Percentiles rank a stretch among this genome's conserved stretches.
Evolutionary conservation across 2,329 filamentous ascomycete species (phyloP).

Genomic region (Moelleriella libera): DNA sequence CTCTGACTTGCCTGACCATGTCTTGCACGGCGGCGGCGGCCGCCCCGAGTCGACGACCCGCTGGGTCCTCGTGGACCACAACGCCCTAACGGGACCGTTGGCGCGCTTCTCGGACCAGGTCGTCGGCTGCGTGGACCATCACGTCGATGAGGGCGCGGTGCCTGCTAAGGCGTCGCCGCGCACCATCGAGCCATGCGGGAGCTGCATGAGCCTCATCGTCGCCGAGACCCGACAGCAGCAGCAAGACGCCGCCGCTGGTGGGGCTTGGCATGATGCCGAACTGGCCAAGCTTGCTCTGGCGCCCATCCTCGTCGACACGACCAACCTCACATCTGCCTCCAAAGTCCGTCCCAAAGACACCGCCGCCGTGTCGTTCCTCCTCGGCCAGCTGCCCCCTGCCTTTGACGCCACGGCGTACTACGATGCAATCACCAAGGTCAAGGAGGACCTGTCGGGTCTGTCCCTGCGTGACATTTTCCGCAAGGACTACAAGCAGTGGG

Average conservation of each 20-base stretch:
- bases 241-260: no score
- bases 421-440: conserved; percentile 44
- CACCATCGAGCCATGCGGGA: conserved; percentile 53
- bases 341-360: conserved; percentile 54
- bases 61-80: conserved; percentile 74
- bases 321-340: conserved; percentile 43
- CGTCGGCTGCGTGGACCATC: conserved; percentile 62
- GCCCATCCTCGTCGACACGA: conserved; percentile 61
- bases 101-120: conserved; percentile 37
- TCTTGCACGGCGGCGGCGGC: neutral
- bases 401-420: conserved; percentile 46
- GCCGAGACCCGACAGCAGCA: conserved; percentile 43
- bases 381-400: conserved; percentile 23
- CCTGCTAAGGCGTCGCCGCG: conserved; percentile 33
- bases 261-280: conserved; percentile 25
- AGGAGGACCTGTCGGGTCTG: conserved; percentile 50
- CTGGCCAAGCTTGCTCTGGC: conserved; percentile 55
- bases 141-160: conserved; percentile 54
- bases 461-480: conserved; percentile 53
- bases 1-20: conserved; percentile 29
- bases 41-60: conserved; percentile 40
- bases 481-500: conserved; percentile 81
- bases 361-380: conserved; percentile 42
- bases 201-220: conserved; percentile 58
- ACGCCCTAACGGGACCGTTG: conserved; percentile 51